Percentiles rank a stretch among this genome's conserved stretches.
These are phyloP conservation scores for Echites panduratus DNA, from an alignment of 257 asterid genomes.

Conservation along the genomic window DNA sequence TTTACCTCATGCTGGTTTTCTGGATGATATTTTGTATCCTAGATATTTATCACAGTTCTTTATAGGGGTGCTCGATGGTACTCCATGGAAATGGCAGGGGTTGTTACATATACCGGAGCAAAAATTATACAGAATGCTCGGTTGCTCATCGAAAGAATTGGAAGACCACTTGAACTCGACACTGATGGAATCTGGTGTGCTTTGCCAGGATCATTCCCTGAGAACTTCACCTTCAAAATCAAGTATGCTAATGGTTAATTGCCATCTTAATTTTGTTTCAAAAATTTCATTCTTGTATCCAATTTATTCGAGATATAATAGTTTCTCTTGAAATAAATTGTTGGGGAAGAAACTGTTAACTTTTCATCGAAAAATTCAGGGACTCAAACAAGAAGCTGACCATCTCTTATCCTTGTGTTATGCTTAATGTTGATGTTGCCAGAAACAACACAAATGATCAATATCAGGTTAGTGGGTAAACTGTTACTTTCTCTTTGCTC, in stretches of 20 bases:
- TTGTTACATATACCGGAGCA: conserved; percentile 95
- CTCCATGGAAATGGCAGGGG: conserved; percentile 99
- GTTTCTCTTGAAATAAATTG: conserved; percentile 2
- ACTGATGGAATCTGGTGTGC: conserved; percentile 99
- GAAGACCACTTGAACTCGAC: conserved; percentile 97
- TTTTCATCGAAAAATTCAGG: conserved; percentile 41
- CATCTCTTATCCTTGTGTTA: conserved; percentile 97
- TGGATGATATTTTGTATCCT: conserved; percentile 13
- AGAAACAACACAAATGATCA: conserved; percentile 96
- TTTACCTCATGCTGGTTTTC: conserved; percentile 9
- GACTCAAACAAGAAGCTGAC: conserved; percentile 75
- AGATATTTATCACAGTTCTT: conserved; percentile 17
- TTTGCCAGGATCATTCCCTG: conserved; percentile 93
- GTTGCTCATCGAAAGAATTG: conserved; percentile 87
- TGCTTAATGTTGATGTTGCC: conserved; percentile 98
- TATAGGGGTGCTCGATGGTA: conserved; percentile 99
- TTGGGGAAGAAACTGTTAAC: conserved; percentile 22
- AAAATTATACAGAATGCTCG: conserved; percentile 98
- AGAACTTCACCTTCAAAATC: conserved; percentile 88
- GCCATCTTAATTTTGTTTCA: conserved; percentile 3
- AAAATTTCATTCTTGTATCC: conserved; percentile 3
- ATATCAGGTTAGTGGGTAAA: conserved; percentile 63
- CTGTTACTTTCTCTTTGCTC: conserved; percentile 9
- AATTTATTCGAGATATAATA: background rate
- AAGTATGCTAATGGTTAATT: conserved; percentile 39